Percentiles rank a stretch among this genome's conserved stretches.
Conservation (phyloP, 2,329 filamentous ascomycete genomes). For the Hawksworthiomyces lignivorus region DNA sequence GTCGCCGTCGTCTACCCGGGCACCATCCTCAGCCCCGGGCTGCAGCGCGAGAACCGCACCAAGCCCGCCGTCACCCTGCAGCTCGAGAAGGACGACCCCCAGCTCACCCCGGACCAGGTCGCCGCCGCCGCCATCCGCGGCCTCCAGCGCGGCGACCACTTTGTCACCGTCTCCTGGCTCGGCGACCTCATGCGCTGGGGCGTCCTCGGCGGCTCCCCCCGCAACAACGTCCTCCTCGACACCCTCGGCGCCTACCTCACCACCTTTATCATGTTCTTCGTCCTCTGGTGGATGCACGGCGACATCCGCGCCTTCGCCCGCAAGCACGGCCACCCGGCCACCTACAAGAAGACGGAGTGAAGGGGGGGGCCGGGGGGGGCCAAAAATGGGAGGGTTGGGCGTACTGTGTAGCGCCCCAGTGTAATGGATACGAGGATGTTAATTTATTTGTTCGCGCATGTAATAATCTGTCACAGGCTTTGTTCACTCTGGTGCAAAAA, state of each 20-base stretch:
- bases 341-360: conserved; percentile 35
- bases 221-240: conserved; percentile 55
- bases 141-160: conserved; percentile 72
- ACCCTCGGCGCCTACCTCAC: conserved; percentile 47
- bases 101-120: conserved; percentile 70
- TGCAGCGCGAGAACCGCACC: conserved; percentile 63
- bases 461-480: too few relatives aligned
- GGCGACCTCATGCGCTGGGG: conserved; percentile 64
- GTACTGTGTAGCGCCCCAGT: too few relatives aligned
- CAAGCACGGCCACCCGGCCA: conserved; percentile 51
- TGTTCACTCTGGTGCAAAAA: too few relatives aligned
- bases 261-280: conserved; percentile 50
- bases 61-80: conserved; percentile 76
- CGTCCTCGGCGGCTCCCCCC: conserved; percentile 44
- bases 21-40: conserved; percentile 70
- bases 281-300: conserved; percentile 45
- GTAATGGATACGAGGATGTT: too few relatives aligned
- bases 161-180: conserved; percentile 68
- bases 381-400: too few relatives aligned
- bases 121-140: conserved; percentile 62
- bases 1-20: conserved; percentile 79
- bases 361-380: too few relatives aligned
- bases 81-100: conserved; percentile 75
- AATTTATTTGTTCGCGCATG: too few relatives aligned
- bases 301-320: conserved; percentile 50